phyloP scores from a whole-genome alignment of 805 yeast genomes.

The Ogataea methylovora region DNA sequence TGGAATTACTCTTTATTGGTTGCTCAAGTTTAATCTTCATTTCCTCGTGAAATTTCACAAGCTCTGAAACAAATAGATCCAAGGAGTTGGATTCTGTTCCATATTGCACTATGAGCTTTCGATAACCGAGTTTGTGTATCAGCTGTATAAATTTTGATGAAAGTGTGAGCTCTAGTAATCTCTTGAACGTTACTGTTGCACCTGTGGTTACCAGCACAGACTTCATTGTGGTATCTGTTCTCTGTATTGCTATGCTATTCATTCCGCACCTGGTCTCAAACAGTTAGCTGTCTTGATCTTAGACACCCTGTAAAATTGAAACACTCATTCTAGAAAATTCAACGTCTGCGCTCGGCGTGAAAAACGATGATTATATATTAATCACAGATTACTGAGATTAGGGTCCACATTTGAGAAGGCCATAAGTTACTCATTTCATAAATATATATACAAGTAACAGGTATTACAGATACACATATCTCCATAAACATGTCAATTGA shows the following conservation, averaged over 20 bases:
- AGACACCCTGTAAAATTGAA: no score
- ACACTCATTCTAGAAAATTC: no score
- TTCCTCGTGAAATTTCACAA: background rate
- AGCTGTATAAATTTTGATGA: conserved; percentile 24
- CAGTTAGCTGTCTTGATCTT: no score
- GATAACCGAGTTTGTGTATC: conserved; percentile 31
- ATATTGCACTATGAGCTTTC: conserved; percentile 47
- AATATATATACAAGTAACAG: no score
- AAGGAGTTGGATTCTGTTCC: conserved; percentile 27
- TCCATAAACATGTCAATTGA: conserved; percentile 6
- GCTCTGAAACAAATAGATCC: background rate
- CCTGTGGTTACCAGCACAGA: conserved; percentile 67
- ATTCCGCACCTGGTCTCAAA: no score
- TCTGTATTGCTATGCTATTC: no score
- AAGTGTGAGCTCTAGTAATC: conserved; percentile 41
- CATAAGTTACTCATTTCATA: no score
- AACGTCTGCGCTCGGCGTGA: no score
- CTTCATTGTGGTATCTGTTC: background rate
- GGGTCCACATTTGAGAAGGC: no score
- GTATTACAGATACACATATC: no score
- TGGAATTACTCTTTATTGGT: background rate
- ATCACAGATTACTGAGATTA: no score
- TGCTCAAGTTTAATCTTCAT: background rate
- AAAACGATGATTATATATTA: no score
- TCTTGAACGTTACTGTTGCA: conserved; percentile 78